Evolutionary conservation across 2,329 filamentous ascomycete species (phyloP).

Genomic region (Aspergillus tubingensis): DNA sequence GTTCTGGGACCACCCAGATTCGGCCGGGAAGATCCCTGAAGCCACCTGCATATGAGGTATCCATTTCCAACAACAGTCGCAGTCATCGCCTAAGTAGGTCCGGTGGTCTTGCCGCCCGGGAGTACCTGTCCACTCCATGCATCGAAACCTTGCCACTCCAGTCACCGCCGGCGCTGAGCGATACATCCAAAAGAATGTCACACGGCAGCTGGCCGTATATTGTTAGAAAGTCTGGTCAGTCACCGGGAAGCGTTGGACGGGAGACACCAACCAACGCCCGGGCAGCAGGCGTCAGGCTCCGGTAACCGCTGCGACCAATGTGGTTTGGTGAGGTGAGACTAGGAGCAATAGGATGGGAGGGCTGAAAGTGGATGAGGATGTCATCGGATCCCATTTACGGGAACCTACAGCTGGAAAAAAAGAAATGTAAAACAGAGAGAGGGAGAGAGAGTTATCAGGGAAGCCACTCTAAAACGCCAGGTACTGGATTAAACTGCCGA

Average conservation of each 20-base stretch:
- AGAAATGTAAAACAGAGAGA: too few relatives aligned
- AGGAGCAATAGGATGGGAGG: background rate
- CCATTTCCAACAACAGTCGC: slow-evolving; percentile 9
- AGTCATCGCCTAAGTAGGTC: background rate
- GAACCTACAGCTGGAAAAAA: background rate
- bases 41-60: slow-evolving; percentile 21
- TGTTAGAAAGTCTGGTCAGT: background rate
- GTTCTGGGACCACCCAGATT: slow-evolving; percentile 6
- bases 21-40: slow-evolving; percentile 18
- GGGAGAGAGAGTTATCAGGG: too few relatives aligned
- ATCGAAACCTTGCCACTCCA: slow-evolving; percentile 3
- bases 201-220: slow-evolving; percentile 4
- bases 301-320: background rate
- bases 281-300: slow-evolving; percentile 2
- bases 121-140: slow-evolving; percentile 5
- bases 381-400: background rate
- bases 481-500: background rate
- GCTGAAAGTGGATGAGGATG: background rate
- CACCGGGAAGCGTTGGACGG: background rate
- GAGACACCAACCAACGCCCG: slow-evolving; percentile 5
- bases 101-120: background rate
- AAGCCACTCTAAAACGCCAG: background rate
- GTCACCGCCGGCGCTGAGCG: slow-evolving; percentile 4
- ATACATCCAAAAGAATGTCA: slow-evolving; percentile 7
- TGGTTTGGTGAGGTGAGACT: background rate